Evolutionary conservation across 768 basidiomycete genomes (phyloP).

Genomic region (Serendipita indica): DNA sequence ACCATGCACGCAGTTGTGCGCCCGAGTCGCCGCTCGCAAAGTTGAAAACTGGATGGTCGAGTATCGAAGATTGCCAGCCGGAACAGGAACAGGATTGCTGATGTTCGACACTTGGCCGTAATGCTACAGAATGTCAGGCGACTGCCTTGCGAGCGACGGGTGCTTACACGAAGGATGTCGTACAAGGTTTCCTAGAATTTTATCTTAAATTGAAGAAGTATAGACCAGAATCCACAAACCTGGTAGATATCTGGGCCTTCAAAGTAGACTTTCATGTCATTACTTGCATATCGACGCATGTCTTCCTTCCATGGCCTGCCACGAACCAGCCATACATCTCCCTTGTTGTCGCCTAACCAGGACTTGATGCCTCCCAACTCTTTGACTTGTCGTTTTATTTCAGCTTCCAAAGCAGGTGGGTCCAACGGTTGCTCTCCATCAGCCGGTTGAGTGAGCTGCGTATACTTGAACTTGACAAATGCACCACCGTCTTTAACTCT

Average conservation of each 20-base stretch:
- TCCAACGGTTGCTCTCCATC: constrained; percentile 28
- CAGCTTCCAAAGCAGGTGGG: constrained; percentile 29
- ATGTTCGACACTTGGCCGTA: constrained; percentile 71
- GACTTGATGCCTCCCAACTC: constrained; percentile 45
- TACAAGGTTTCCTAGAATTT: constrained; percentile 44
- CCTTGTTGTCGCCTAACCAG: constrained; percentile 40
- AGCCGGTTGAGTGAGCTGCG: constrained; percentile 16
- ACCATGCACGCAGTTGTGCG: constrained; percentile 70
- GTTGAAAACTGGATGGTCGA: constrained; percentile 47
- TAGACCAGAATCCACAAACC: background rate
- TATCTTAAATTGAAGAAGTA: background rate
- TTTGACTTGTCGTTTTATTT: constrained; percentile 30
- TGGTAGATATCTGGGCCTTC: constrained; percentile 81
- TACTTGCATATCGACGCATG: constrained; percentile 66
- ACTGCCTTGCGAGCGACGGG: too few relatives aligned
- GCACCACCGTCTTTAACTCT: constrained; percentile 69
- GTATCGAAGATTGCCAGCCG: constrained; percentile 52
- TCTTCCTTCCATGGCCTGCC: constrained; percentile 84
- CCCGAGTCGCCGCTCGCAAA: constrained; percentile 57
- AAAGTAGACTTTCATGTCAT: constrained; percentile 60
- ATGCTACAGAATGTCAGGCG: constrained; percentile 49
- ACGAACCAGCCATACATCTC: constrained; percentile 55
- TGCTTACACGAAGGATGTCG: constrained; percentile 56
- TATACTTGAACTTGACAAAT: constrained; percentile 60
- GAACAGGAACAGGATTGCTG: constrained; percentile 39